A percentile compares a stretch with the other conserved stretches of the same genome.
Conservation (phyloP, 768 basidiomycete species). For the Xerocomellus amylosporus region DNA sequence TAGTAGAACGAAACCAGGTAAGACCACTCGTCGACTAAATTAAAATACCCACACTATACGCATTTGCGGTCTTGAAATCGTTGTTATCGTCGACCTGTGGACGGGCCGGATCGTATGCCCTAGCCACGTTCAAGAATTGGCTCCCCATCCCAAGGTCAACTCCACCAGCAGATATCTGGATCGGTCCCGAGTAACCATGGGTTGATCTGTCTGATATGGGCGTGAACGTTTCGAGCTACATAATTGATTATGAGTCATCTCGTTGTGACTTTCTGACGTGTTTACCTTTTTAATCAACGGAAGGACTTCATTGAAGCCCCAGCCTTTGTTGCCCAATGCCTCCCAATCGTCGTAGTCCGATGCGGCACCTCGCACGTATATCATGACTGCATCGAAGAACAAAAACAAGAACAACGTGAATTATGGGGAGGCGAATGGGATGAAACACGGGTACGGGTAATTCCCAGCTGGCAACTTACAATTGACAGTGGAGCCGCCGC, state of each 20-base stretch:
- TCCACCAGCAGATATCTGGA: slow-evolving; percentile 21
- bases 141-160: slow-evolving; percentile 21
- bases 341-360: slow-evolving; percentile 67
- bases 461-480: slow-evolving; percentile 35
- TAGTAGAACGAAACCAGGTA: background rate
- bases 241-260: slow-evolving; percentile 39
- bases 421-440: background rate
- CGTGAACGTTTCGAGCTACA: slow-evolving; percentile 42
- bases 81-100: slow-evolving; percentile 46
- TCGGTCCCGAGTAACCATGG: slow-evolving; percentile 37
- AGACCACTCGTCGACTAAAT: background rate
- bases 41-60: slow-evolving; percentile 23
- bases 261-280: background rate
- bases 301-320: slow-evolving; percentile 56
- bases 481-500: slow-evolving; percentile 63
- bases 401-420: background rate
- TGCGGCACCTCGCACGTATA: slow-evolving; percentile 56
- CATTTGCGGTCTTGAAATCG: slow-evolving; percentile 34
- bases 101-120: slow-evolving; percentile 48
- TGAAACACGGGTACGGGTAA: background rate
- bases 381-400: slow-evolving; percentile 32
- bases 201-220: slow-evolving; percentile 28
- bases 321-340: slow-evolving; percentile 51
- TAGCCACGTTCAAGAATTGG: slow-evolving; percentile 47
- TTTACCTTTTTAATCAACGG: slow-evolving; percentile 56